phyloP scores from a whole-genome alignment of 257 asterid genomes.

The Nicotiana tomentosiformis region DNA sequence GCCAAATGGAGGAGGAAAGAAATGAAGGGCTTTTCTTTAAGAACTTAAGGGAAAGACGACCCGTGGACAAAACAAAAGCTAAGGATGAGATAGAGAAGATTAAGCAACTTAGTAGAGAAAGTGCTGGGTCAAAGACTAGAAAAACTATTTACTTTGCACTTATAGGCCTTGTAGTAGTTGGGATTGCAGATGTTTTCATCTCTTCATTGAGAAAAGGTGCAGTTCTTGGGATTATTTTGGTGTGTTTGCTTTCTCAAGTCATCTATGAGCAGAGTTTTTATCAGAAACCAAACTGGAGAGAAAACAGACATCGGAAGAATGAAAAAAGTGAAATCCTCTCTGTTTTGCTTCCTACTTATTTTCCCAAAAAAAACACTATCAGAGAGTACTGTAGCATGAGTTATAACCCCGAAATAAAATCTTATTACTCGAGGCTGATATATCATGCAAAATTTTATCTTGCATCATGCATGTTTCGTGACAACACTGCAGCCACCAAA shows the following conservation, averaged over 20 bases:
- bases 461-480: slow-evolving; percentile 47
- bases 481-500: slow-evolving; percentile 38
- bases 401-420: slow-evolving; percentile 52
- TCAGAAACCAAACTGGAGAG: slow-evolving; percentile 36
- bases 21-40: slow-evolving; percentile 86
- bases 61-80: slow-evolving; percentile 53
- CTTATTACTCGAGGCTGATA: slow-evolving; percentile 46
- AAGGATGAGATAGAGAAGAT: slow-evolving; percentile 64
- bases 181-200: slow-evolving; percentile 50
- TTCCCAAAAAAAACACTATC: not conserved
- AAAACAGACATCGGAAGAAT: slow-evolving; percentile 31
- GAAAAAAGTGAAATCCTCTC: slow-evolving; percentile 22
- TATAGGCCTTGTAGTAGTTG: slow-evolving; percentile 53
- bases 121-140: slow-evolving; percentile 57
- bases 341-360: not conserved
- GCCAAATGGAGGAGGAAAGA: slow-evolving; percentile 46
- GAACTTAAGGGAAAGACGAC: slow-evolving; percentile 44
- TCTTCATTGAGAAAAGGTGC: slow-evolving; percentile 66
- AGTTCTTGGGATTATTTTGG: slow-evolving; percentile 66
- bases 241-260: slow-evolving; percentile 71
- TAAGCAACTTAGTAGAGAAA: slow-evolving; percentile 41
- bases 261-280: slow-evolving; percentile 60
- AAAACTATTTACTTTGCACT: slow-evolving; percentile 62
- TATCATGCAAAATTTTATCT: slow-evolving; percentile 34
- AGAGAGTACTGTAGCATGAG: slow-evolving; percentile 45